Base-by-base conservation (phyloP, 345 rosid species). In the Eucalyptus regnans region DNA sequence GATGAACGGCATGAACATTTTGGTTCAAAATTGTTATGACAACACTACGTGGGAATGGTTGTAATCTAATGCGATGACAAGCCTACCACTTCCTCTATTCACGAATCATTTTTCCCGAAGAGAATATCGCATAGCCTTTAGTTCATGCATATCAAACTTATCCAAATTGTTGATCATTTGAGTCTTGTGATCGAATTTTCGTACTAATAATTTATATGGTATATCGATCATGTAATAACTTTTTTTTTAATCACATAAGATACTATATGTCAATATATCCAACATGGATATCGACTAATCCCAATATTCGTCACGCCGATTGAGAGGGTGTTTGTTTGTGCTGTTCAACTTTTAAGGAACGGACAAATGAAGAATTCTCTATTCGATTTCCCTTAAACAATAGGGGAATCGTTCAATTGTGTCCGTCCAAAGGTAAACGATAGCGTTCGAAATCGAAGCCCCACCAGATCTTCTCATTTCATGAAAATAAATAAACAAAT, bases 271-370 rank as follows among this genome's bases (percentile, higher is more conserved):
- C 29, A 12, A 60, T 27, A 12, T 27, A 12, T 25, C 66, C 7
- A 25, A n/a, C 9, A n/a, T 41, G 27, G 14, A 10, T 71, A 37
- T 37, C 46, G 10, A 37, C 81, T 18, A 37, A 18, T 76, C 83
- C 48, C 2, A 1, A 18, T 18, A 6, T 5, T 20, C 5, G 8
- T 0, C 8, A 9, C 14, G 27, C 22, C 1, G 12, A 17, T 9
- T 37, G 46, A 37, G 43, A 9, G 22, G 81, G 46, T 5, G 83
- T 17, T 8, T 33, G 23, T 5, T 16, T 4, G 23, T 33, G 43
- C 3, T 16, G 80, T 33, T 16, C 25, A 9, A 17, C 80, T 16
- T 68, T 18, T 4, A 33, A 33, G 80, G 41, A 68, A 5, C 25
- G 46, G 46, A 71, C 46, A 37, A 71, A 71, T 9, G 46, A 37